Percentiles rank a stretch among this genome's conserved stretches.
phyloP scores from a whole-genome alignment of 108 stramenopile species.

The Poteriospumella lacustris region DNA sequence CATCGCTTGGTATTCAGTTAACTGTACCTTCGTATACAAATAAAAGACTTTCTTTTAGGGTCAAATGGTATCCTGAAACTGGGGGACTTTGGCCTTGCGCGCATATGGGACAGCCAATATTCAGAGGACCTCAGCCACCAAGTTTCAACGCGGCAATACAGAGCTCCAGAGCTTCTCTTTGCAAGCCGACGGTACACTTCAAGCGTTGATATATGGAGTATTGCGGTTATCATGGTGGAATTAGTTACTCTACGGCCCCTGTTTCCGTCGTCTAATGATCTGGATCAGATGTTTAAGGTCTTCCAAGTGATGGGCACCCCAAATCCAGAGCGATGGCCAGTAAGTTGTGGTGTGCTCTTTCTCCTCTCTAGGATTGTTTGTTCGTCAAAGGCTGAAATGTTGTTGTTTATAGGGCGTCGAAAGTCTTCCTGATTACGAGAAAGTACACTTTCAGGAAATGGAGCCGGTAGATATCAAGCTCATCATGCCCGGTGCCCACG shows the following conservation, averaged over 20 bases:
- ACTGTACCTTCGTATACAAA: not conserved
- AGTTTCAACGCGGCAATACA: not conserved
- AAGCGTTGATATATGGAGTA: conserved; percentile 17
- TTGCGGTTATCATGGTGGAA: conserved; percentile 16
- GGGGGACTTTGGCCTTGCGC: conserved; percentile 16
- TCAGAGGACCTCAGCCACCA: not conserved
- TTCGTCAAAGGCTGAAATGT: not conserved
- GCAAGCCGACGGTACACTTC: not conserved
- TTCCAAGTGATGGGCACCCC: conserved; percentile 27
- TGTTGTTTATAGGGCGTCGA: conserved; percentile 23
- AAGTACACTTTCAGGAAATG: conserved; percentile 19
- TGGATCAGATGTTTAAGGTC: conserved; percentile 24
- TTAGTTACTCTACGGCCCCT: not conserved
- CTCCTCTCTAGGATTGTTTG: not conserved
- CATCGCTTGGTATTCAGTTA: not conserved
- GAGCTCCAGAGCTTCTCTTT: conserved; percentile 19
- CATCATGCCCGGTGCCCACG: not conserved
- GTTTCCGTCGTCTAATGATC: conserved; percentile 17
- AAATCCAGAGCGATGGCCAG: conserved; percentile 11
- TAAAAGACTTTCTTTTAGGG: not conserved
- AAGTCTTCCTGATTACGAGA: conserved; percentile 16
- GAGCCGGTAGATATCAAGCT: not conserved
- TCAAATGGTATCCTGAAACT: not conserved
- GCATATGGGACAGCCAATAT: not conserved
- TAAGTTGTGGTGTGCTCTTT: not conserved